These are phyloP conservation scores for Durusdinium trenchii DNA, from an alignment of 73 alveolate species.

Conservation along the genomic window DNA sequence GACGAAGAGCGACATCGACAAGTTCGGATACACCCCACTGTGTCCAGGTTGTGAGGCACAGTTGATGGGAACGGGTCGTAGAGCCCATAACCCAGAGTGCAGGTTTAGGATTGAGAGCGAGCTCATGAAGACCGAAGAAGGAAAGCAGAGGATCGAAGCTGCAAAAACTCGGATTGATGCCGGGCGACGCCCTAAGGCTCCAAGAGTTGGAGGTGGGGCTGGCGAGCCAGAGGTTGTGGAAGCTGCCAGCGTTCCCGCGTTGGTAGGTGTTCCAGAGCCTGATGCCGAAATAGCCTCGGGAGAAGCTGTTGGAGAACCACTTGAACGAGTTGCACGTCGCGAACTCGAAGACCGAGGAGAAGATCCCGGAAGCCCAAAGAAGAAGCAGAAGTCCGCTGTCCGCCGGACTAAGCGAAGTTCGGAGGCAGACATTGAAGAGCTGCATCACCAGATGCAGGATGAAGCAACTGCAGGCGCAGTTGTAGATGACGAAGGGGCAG, in stretches of 20 bases:
- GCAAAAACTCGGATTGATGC: neutral
- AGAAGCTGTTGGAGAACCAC: slow-evolving; percentile 36
- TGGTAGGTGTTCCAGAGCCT: slow-evolving; percentile 52
- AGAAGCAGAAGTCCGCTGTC: neutral
- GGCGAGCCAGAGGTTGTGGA: neutral
- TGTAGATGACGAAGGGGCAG: slow-evolving; percentile 14
- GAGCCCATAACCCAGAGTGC: slow-evolving; percentile 22
- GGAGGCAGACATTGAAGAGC: neutral
- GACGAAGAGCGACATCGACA: neutral
- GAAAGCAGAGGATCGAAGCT: slow-evolving; percentile 8
- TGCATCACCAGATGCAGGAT: neutral
- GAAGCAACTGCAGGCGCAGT: neutral
- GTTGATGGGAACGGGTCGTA: neutral
- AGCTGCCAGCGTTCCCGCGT: neutral
- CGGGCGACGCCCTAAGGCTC: slow-evolving; percentile 22
- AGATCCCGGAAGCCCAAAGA: neutral
- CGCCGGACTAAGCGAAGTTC: neutral
- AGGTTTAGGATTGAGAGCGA: neutral
- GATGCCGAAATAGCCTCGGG: slow-evolving; percentile 55
- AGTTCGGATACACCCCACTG: neutral
- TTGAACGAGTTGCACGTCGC: neutral
- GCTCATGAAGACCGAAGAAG: slow-evolving; percentile 24
- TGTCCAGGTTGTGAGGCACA: slow-evolving; percentile 59
- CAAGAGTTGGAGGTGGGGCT: neutral
- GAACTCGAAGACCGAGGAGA: neutral